Evolutionary conservation across 306 rosid genomes (phyloP), one percentile per base, ranked within the genome.

Genomic region (Fragaria vesca): DNA sequence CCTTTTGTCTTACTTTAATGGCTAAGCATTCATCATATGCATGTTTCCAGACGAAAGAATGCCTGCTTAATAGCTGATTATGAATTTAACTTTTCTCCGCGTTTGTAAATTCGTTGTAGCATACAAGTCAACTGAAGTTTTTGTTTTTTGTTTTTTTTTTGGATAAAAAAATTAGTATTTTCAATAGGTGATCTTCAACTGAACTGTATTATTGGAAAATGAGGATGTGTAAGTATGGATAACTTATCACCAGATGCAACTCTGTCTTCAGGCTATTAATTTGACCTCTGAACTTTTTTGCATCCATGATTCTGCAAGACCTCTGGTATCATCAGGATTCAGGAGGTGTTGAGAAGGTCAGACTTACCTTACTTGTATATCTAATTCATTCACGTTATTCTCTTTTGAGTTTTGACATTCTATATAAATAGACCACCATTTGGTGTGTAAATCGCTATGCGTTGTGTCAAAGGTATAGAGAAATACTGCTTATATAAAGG

Each of bases 271-370:
- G 97, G 97, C 90, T 46, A 84, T 89, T 82, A 92, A 91, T 86
- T 80, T 83, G 16, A 82, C 70, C 85, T 91, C 97, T 12, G 91
- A 92, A 81, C 95, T 95, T 85, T 96, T 95, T 74, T 92, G 97
- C 82, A 73, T 95, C 82, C 97, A 92, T 81, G 98, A 92, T 87
- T 87, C 97, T 78, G 97, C 98, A 66, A 91, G 97, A 77, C 98
- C 98, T 80, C 84, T 92, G 73, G 83, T 91, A 72, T 78, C 83
- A 62, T 73, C 79, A 38, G 85, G 50, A 71, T 32, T 32, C 34
- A 32, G 4, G 98, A 95, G 40, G 6, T 81, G 88, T 87, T 66
- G 83, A 81, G 81, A 85, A 92, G 98, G 98, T 95, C 12, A 63
- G 26, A 62, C 24, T 79, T 51, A 72, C 57, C 82, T 58, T 65